phyloP scores from a whole-genome alignment of 495 filamentous ascomycete genomes.

The Podospora pseudoanserina region DNA sequence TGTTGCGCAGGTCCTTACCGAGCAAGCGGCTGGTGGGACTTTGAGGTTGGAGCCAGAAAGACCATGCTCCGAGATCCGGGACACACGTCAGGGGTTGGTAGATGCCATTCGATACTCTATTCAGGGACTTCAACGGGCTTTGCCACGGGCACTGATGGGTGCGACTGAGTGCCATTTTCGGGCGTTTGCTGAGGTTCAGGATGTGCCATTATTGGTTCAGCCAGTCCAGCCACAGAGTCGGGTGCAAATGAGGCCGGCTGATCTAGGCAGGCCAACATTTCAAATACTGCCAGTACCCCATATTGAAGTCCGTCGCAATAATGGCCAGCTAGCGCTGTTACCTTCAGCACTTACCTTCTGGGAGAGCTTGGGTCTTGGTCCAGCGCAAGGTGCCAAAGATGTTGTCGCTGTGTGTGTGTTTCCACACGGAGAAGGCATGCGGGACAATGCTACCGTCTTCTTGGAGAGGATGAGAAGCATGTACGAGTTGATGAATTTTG shows the following conservation, averaged over 20 bases:
- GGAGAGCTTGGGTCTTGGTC: constrained; percentile 83
- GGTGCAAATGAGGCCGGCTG: constrained; percentile 43
- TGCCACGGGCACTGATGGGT: constrained; percentile 38
- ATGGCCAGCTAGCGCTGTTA: constrained; percentile 69
- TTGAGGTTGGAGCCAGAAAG: constrained; percentile 25
- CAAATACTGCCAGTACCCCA: constrained; percentile 59
- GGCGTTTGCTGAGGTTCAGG: constrained; percentile 50
- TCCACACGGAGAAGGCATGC: constrained; percentile 56
- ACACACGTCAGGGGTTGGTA: constrained; percentile 35
- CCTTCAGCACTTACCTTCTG: constrained; percentile 81
- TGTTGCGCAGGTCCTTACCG: constrained; percentile 59
- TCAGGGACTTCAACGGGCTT: constrained; percentile 35
- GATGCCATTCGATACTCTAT: constrained; percentile 39
- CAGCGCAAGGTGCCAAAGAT: constrained; percentile 74
- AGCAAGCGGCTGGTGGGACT: constrained; percentile 51
- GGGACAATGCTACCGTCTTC: constrained; percentile 62
- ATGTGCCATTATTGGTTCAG: constrained; percentile 45
- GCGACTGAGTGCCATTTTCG: constrained; percentile 41
- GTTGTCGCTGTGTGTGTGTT: constrained; percentile 77
- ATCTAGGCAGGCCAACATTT: constrained; percentile 39
- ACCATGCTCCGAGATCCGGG: constrained; percentile 13
- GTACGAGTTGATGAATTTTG: constrained; percentile 79
- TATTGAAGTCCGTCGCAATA: constrained; percentile 71
- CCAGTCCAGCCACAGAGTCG: constrained; percentile 41
- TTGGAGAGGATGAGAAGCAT: constrained; percentile 64